Evolutionary conservation across 352 stramenopile genomes (phyloP).

Genomic region (Phytopythium vexans): DNA sequence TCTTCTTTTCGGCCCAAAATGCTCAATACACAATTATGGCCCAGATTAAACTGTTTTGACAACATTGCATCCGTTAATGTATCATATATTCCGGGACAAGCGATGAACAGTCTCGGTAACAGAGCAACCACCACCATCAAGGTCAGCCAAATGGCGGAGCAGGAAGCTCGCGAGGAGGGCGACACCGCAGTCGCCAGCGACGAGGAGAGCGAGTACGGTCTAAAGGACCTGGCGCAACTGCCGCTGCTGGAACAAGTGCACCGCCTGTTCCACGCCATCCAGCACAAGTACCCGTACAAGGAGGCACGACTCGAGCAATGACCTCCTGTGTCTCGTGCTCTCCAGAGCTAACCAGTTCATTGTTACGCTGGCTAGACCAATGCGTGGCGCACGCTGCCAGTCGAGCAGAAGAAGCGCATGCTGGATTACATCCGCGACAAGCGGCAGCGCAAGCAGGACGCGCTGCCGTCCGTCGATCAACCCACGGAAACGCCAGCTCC

Average conservation of each 20-base stretch:
- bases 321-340: not conserved
- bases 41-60: too few species aligned
- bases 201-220: constrained; percentile 63
- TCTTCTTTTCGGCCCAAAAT: too few species aligned
- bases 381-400: constrained; percentile 68
- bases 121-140: not conserved
- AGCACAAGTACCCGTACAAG: constrained; percentile 79
- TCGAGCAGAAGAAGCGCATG: constrained; percentile 81
- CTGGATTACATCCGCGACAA: constrained; percentile 79
- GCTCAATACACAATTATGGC: too few species aligned
- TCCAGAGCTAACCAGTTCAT: not conserved
- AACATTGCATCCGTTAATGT: too few species aligned
- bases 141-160: not conserved
- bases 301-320: constrained; percentile 29
- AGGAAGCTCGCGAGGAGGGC: not conserved
- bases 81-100: too few species aligned
- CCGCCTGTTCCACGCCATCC: constrained; percentile 80
- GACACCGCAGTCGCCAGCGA: constrained; percentile 1
- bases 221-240: constrained; percentile 56
- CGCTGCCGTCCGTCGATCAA: not conserved
- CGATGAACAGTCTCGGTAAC: too few species aligned
- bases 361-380: constrained; percentile 33
- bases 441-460: constrained; percentile 24
- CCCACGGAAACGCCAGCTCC: not conserved
- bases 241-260: constrained; percentile 84